These are phyloP conservation scores for Dactylellina leptospora DNA, from an alignment of 2,329 filamentous ascomycete species.

Conservation along the genomic window DNA sequence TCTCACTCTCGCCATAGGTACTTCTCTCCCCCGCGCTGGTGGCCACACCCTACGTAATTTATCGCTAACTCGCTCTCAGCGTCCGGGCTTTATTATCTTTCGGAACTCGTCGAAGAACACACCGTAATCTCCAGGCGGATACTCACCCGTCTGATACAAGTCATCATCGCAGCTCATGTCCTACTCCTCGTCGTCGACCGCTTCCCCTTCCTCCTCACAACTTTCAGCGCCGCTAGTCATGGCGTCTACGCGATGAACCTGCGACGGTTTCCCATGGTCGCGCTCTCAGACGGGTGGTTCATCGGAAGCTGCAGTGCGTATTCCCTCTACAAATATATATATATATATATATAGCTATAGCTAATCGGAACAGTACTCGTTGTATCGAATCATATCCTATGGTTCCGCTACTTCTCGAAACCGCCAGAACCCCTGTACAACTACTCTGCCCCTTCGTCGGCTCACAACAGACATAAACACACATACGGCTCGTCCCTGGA, in stretches of 20 bases:
- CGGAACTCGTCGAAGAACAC: slow-evolving; percentile 96
- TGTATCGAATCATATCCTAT: slow-evolving; percentile 88
- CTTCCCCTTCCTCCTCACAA: slow-evolving; percentile 79
- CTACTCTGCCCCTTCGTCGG: slow-evolving; percentile 71
- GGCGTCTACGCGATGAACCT: slow-evolving; percentile 89
- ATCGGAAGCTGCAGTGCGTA: slow-evolving; percentile 61
- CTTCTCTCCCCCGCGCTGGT: neutral
- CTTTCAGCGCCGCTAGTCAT: slow-evolving; percentile 81
- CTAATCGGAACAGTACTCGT: slow-evolving; percentile 72
- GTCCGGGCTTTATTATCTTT: slow-evolving; percentile 97
- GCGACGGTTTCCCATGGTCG: slow-evolving; percentile 68
- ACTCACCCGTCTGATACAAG: slow-evolving; percentile 85
- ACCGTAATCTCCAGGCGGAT: slow-evolving; percentile 89
- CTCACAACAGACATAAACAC: slow-evolving; percentile 60
- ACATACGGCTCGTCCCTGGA: slow-evolving; percentile 58
- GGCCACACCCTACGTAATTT: neutral
- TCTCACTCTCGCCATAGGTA: slow-evolving; percentile 91
- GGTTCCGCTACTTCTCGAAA: slow-evolving; percentile 90
- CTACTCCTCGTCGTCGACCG: slow-evolving; percentile 81
- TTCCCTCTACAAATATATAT: slow-evolving; percentile 67
- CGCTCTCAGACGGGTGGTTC: slow-evolving; percentile 41
- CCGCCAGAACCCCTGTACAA: slow-evolving; percentile 68
- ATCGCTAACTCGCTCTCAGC: too few species aligned
- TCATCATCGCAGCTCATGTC: slow-evolving; percentile 76
- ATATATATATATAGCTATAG: neutral